Percentiles rank a stretch among this genome's conserved stretches.
Evolutionary conservation across 495 filamentous ascomycete genomes (phyloP).

Genomic region (Symbiotaphrina buchneri): DNA sequence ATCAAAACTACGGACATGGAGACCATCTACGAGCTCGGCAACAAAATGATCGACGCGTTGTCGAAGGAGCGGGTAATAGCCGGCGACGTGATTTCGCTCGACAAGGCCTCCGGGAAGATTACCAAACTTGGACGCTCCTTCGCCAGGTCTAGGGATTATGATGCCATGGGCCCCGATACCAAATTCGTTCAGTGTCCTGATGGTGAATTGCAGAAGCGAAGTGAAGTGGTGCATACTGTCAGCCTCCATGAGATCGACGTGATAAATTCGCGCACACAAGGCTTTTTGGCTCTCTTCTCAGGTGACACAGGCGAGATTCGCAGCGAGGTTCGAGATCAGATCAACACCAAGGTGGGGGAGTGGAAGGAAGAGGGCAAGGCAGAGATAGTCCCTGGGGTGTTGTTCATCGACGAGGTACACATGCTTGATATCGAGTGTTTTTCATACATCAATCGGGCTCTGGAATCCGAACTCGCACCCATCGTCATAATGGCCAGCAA

Average conservation of each 20-base stretch:
- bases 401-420: constrained; percentile 98
- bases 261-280: constrained; percentile 94
- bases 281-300: constrained; percentile 87
- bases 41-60: constrained; percentile 98
- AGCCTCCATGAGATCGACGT: constrained; percentile 97
- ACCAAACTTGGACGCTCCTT: constrained; percentile 89
- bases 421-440: constrained; percentile 99
- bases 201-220: constrained; percentile 90
- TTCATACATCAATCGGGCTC: constrained; percentile 89
- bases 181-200: constrained; percentile 98
- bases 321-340: constrained; percentile 91
- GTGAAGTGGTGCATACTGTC: constrained; percentile 92
- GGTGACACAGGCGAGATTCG: constrained; percentile 97
- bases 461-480: constrained; percentile 81
- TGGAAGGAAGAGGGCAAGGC: constrained; percentile 99
- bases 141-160: constrained; percentile 86
- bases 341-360: constrained; percentile 92
- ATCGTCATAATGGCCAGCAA: constrained; percentile 99
- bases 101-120: constrained; percentile 94
- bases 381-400: constrained; percentile 86
- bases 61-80: constrained; percentile 97
- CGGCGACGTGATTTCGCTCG: constrained; percentile 92
- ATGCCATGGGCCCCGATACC: constrained; percentile 96
- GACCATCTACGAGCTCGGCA: constrained; percentile 97
- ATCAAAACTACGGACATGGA: constrained; percentile 99